These are phyloP conservation scores for Phytophthora citricola DNA, from an alignment of 352 stramenopile genomes.

Conservation along the genomic window DNA sequence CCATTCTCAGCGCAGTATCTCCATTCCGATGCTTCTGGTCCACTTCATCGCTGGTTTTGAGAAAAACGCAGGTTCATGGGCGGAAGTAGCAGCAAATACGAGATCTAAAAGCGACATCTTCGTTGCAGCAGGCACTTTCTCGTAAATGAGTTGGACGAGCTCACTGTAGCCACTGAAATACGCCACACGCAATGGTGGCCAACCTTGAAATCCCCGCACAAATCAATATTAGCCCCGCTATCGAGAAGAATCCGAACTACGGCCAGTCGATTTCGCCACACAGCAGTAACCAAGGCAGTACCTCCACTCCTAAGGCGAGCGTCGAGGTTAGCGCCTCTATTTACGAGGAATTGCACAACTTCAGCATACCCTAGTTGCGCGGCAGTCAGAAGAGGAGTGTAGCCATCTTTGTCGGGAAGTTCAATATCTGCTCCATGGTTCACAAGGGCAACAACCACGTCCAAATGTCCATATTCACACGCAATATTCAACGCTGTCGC, in stretches of 20 bases:
- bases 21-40: too few relatives aligned
- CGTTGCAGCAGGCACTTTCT: not conserved
- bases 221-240: not conserved
- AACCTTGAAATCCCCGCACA: not conserved
- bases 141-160: not conserved
- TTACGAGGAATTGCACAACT: not conserved
- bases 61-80: too few relatives aligned
- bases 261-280: not conserved
- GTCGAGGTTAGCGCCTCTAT: not conserved
- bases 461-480: not conserved
- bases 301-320: not conserved
- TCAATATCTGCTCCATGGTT: not conserved
- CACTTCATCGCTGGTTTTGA: too few relatives aligned
- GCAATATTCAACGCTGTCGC: conserved; percentile 1
- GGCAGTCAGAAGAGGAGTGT: not conserved
- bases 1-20: too few relatives aligned
- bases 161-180: conserved; percentile 2
- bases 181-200: not conserved
- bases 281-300: not conserved
- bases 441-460: not conserved
- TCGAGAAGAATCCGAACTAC: conserved; percentile 1
- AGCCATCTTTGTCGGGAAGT: not conserved
- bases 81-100: too few relatives aligned
- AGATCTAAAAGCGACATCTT: too few relatives aligned
- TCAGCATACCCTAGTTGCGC: not conserved